Percentiles rank a stretch among this genome's conserved stretches.
Conservation (phyloP, 164 flowering plant genomes). For the Warburgia ugandensis region DNA sequence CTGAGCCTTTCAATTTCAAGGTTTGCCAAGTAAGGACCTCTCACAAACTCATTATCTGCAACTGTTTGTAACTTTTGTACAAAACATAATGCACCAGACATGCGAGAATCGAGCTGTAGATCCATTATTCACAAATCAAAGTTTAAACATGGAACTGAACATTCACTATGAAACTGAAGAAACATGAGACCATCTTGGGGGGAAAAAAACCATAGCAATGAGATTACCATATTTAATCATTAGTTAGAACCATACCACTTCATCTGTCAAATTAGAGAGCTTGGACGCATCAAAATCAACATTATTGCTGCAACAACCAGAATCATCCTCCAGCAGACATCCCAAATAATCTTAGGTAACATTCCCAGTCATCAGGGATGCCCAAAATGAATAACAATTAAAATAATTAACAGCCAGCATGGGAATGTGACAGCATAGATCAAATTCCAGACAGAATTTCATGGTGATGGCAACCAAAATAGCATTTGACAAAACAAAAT, state of each 20-base stretch:
- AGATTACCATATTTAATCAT: too few species aligned
- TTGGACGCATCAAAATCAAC: conserved; percentile 24
- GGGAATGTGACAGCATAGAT: too few species aligned
- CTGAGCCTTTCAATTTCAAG: conserved; percentile 81
- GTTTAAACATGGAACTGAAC: background rate
- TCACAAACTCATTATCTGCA: conserved; percentile 22
- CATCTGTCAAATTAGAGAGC: conserved; percentile 48
- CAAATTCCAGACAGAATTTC: too few species aligned
- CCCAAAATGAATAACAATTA: conserved; percentile 17
- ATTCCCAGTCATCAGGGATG: conserved; percentile 99
- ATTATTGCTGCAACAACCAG: conserved; percentile 34
- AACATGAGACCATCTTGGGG: too few species aligned
- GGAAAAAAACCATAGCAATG: too few species aligned
- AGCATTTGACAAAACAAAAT: too few species aligned
- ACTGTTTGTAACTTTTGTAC: conserved; percentile 39
- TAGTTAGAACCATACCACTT: conserved; percentile 57
- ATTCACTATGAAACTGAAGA: too few species aligned
- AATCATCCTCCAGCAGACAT: conserved; percentile 80
- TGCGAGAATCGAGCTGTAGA: conserved; percentile 73
- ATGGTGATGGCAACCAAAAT: too few species aligned
- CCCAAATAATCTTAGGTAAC: conserved; percentile 72
- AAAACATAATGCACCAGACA: conserved; percentile 50
- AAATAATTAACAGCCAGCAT: too few species aligned
- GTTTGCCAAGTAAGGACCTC: conserved; percentile 65
- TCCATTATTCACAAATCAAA: conserved; percentile 14